A percentile compares a stretch with the other conserved stretches of the same genome.
Evolutionary conservation across 768 basidiomycete species (phyloP).

Genomic region (Pisolithus tinctorius): DNA sequence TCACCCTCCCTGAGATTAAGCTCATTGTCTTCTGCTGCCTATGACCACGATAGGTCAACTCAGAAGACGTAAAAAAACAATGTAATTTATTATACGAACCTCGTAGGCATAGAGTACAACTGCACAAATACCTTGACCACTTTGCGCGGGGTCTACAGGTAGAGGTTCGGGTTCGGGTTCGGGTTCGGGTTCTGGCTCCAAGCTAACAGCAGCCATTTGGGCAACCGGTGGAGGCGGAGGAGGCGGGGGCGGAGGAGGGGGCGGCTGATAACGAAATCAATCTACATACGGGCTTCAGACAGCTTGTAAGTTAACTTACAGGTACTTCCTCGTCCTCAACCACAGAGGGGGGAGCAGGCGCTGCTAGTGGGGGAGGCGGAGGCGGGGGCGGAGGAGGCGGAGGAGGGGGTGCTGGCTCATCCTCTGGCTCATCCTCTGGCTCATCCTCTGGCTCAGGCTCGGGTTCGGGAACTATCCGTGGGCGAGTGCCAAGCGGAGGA

Average conservation of each 20-base stretch:
- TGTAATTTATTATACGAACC: constrained; percentile 22
- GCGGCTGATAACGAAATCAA: constrained; percentile 14
- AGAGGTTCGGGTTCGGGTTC: constrained; percentile 37
- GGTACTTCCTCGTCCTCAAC: constrained; percentile 9
- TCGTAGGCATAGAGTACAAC: constrained; percentile 80
- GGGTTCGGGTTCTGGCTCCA: constrained; percentile 32
- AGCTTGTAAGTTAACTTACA: not conserved
- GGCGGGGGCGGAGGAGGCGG: constrained; percentile 24
- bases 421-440: constrained; percentile 8
- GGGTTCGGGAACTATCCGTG: constrained; percentile 5
- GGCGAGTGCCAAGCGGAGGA: constrained; percentile 15
- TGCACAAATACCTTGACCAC: constrained; percentile 52
- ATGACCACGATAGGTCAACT: not conserved
- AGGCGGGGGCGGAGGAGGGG: constrained; percentile 33
- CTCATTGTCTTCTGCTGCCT: constrained; percentile 86
- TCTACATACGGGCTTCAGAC: not conserved
- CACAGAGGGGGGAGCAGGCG: constrained; percentile 27
- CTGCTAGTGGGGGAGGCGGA: constrained; percentile 28
- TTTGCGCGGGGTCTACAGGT: constrained; percentile 21
- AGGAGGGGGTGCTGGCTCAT: constrained; percentile 11
- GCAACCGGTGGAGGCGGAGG: constrained; percentile 41
- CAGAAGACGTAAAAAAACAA: not conserved
- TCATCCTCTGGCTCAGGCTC: constrained; percentile 14
- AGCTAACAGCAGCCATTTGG: constrained; percentile 18
- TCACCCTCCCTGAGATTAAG: constrained; percentile 77